A percentile compares a stretch with the other conserved stretches of the same genome.
These are phyloP conservation scores for Aspergillus sp. DNA, from an alignment of 2,329 filamentous ascomycete genomes.

Conservation along the genomic window DNA sequence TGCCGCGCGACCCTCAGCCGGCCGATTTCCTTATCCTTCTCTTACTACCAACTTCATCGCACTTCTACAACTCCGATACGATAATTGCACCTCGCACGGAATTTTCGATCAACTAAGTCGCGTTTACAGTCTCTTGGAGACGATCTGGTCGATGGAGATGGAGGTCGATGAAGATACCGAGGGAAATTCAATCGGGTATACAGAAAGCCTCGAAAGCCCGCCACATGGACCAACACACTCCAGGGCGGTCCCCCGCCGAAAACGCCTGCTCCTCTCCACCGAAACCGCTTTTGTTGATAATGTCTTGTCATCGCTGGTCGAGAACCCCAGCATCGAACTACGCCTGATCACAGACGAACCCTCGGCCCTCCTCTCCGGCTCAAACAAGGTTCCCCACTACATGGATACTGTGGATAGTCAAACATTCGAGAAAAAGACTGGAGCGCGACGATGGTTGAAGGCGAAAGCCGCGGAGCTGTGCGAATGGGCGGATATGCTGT, in stretches of 20 bases:
- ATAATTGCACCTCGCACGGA: no score
- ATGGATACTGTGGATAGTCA: conserved; percentile 40
- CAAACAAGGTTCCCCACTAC: conserved; percentile 39
- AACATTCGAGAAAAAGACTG: conserved; percentile 38
- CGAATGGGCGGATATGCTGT: conserved; percentile 82
- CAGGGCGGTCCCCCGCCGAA: conserved; percentile 9
- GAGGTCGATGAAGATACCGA: conserved; percentile 22
- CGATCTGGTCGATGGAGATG: conserved; percentile 20
- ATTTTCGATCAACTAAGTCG: neutral
- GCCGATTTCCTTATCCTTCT: no score
- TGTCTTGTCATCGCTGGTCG: conserved; percentile 36
- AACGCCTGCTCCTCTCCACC: conserved; percentile 25
- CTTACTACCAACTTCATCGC: no score
- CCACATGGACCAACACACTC: no score
- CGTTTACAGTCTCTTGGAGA: conserved; percentile 9
- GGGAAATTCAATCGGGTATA: conserved; percentile 13
- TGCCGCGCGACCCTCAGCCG: no score
- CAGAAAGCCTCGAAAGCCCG: conserved; percentile 3
- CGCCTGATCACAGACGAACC: conserved; percentile 42
- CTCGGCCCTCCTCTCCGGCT: conserved; percentile 34
- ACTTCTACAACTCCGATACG: neutral
- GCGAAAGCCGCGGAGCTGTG: conserved; percentile 61
- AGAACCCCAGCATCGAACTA: conserved; percentile 39
- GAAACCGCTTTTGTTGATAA: conserved; percentile 40
- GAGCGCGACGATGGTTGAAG: conserved; percentile 39